Evolutionary conservation across 2,329 filamentous ascomycete species (phyloP).

Genomic region (Fusarium gaditjirri): DNA sequence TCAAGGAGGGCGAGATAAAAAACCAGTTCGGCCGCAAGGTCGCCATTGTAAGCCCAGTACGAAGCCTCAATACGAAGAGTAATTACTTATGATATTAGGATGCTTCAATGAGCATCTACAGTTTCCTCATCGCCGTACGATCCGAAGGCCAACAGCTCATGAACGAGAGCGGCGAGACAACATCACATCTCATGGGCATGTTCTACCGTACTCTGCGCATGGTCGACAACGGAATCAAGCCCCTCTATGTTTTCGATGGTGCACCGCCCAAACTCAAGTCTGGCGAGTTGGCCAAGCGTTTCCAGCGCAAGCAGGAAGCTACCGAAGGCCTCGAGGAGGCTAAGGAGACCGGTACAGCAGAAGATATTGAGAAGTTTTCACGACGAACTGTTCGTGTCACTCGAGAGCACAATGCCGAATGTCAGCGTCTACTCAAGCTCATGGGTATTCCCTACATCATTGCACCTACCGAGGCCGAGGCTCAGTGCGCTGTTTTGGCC

Average conservation of each 20-base stretch:
- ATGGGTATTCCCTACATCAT: conserved; percentile 98
- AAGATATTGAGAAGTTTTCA: conserved; percentile 99
- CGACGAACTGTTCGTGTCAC: conserved; percentile 92
- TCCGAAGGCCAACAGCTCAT: conserved; percentile 97
- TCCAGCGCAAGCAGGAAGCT: conserved; percentile 93
- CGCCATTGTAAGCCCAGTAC: conserved; percentile 78
- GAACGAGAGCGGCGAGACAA: conserved; percentile 95
- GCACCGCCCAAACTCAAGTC: conserved; percentile 97
- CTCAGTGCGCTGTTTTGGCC: conserved; percentile 91
- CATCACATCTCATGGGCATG: conserved; percentile 98
- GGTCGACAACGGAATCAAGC: conserved; percentile 98
- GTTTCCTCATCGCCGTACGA: conserved; percentile 96
- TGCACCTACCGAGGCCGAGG: conserved; percentile 96
- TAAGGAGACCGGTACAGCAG: conserved; percentile 94
- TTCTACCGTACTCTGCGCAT: conserved; percentile 99
- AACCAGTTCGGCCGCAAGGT: conserved; percentile 99
- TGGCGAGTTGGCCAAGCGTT: conserved; percentile 94
- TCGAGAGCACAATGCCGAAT: conserved; percentile 96
- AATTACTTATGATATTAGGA: conserved; percentile 46
- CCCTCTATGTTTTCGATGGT: conserved; percentile 97
- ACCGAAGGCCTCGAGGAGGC: conserved; percentile 91
- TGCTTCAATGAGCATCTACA: conserved; percentile 97
- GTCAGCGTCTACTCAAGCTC: conserved; percentile 86
- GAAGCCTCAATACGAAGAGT: neutral
- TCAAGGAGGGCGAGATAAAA: conserved; percentile 98